Percentiles rank a stretch among this genome's conserved stretches.
phyloP scores from a whole-genome alignment of 139 green algal species.

The Pedinophyceae sp. region DNA sequence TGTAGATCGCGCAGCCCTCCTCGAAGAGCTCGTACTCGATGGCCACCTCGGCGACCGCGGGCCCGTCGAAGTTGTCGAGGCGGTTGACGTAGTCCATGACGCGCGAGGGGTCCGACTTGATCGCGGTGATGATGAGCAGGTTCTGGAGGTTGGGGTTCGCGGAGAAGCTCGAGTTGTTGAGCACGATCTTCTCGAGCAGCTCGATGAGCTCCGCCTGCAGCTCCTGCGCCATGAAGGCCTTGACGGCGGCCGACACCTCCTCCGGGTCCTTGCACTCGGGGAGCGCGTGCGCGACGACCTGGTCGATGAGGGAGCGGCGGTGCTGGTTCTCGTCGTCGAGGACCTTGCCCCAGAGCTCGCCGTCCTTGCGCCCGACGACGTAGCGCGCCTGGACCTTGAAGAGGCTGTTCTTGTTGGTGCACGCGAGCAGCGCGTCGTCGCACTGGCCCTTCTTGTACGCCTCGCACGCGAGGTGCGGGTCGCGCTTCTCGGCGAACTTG shows the following conservation, averaged over 20 bases:
- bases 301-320: slow-evolving; percentile 75
- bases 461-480: slow-evolving; percentile 90
- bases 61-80: slow-evolving; percentile 96
- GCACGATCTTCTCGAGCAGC: slow-evolving; percentile 99
- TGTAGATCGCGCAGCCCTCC: slow-evolving; percentile 97
- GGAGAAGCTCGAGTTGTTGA: slow-evolving; percentile 90
- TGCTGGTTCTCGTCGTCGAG: slow-evolving; percentile 65
- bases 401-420: slow-evolving; percentile 90
- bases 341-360: slow-evolving; percentile 83
- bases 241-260: slow-evolving; percentile 90
- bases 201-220: slow-evolving; percentile 96
- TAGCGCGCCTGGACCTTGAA: slow-evolving; percentile 98
- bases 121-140: slow-evolving; percentile 92
- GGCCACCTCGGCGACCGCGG: slow-evolving; percentile 76
- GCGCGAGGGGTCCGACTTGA: slow-evolving; percentile 75
- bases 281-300: slow-evolving; percentile 90
- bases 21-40: slow-evolving; percentile 76
- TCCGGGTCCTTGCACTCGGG: slow-evolving; percentile 96
- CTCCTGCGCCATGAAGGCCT: slow-evolving; percentile 94
- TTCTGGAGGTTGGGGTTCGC: slow-evolving; percentile 99
- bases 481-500: slow-evolving; percentile 73
- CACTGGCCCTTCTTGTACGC: slow-evolving; percentile 91
- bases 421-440: slow-evolving; percentile 88
- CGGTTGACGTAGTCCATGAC: slow-evolving; percentile 94
- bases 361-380: slow-evolving; percentile 84